These are phyloP conservation scores for Boletus vinaceobasis DNA, from an alignment of 768 basidiomycete genomes.

Conservation along the genomic window DNA sequence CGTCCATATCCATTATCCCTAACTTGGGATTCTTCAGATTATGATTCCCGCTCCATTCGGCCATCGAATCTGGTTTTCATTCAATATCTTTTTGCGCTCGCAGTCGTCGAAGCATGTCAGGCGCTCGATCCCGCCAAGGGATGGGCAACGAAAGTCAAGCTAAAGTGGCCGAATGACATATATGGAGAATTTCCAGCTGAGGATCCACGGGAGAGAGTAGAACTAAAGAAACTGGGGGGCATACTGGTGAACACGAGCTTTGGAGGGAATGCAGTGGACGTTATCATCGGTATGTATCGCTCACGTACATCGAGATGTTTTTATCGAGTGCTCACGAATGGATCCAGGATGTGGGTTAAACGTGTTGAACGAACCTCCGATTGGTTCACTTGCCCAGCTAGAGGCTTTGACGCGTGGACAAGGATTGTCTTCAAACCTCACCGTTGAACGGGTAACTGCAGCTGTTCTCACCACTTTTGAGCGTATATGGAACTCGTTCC, in stretches of 20 bases:
- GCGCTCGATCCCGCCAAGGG: constrained; percentile 43
- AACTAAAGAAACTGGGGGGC: constrained; percentile 82
- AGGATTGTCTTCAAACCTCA: constrained; percentile 34
- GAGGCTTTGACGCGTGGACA: constrained; percentile 30
- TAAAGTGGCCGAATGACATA: constrained; percentile 98
- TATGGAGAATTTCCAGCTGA: constrained; percentile 62
- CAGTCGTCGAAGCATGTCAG: constrained; percentile 83
- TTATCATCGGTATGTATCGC: constrained; percentile 72
- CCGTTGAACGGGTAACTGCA: constrained; percentile 73
- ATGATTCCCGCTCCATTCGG: constrained; percentile 13
- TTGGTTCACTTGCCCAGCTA: constrained; percentile 77
- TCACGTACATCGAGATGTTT: neutral
- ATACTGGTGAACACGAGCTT: constrained; percentile 89
- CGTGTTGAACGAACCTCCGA: constrained; percentile 76
- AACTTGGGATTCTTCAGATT: neutral
- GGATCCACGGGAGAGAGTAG: constrained; percentile 28
- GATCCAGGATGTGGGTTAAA: constrained; percentile 83
- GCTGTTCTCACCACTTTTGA: constrained; percentile 76
- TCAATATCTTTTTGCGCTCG: constrained; percentile 89
- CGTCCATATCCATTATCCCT: neutral
- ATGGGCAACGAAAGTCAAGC: constrained; percentile 55
- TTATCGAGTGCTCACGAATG: neutral
- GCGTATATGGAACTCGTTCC: constrained; percentile 70
- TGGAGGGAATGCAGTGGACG: constrained; percentile 61
- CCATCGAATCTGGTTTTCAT: constrained; percentile 78